A percentile compares a stretch with the other conserved stretches of the same genome.
Evolutionary conservation across 2,329 filamentous ascomycete genomes (phyloP).

Genomic region (Trichoderma koningii): DNA sequence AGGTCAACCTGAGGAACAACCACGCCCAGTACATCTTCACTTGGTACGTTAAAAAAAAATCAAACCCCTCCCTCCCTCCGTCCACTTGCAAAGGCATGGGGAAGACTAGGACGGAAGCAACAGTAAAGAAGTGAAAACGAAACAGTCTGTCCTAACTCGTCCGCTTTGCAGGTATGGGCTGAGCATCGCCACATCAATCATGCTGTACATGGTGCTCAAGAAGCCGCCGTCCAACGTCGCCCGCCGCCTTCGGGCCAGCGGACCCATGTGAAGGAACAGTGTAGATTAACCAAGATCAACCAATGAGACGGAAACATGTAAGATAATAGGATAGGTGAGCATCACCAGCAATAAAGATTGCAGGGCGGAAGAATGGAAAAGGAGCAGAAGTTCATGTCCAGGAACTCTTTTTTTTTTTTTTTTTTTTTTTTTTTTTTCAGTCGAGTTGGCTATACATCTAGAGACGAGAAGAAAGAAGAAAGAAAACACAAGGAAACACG

Average conservation of each 20-base stretch:
- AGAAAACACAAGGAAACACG: too few species aligned
- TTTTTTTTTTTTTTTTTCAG: conserved; percentile 22
- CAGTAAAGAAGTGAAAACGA: neutral
- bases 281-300: too few species aligned
- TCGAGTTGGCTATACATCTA: conserved; percentile 28
- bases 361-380: neutral
- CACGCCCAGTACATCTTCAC: conserved; percentile 99
- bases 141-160: conserved; percentile 6
- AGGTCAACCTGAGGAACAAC: conserved; percentile 94
- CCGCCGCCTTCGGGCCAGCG: conserved; percentile 74
- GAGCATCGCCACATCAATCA: conserved; percentile 81
- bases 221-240: conserved; percentile 76
- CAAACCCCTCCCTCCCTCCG: neutral
- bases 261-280: conserved; percentile 62
- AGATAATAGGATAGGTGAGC: neutral
- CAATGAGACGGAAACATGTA: neutral
- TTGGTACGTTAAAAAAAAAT: conserved; percentile 64
- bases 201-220: conserved; percentile 94
- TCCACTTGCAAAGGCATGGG: neutral
- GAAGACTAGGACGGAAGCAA: neutral
- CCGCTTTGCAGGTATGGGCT: conserved; percentile 72
- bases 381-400: neutral
- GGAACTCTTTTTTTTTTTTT: neutral
- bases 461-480: neutral
- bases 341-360: neutral